Evolutionary conservation across 2,329 filamentous ascomycete genomes (phyloP).

Genomic region (Aphanocladium album): DNA sequence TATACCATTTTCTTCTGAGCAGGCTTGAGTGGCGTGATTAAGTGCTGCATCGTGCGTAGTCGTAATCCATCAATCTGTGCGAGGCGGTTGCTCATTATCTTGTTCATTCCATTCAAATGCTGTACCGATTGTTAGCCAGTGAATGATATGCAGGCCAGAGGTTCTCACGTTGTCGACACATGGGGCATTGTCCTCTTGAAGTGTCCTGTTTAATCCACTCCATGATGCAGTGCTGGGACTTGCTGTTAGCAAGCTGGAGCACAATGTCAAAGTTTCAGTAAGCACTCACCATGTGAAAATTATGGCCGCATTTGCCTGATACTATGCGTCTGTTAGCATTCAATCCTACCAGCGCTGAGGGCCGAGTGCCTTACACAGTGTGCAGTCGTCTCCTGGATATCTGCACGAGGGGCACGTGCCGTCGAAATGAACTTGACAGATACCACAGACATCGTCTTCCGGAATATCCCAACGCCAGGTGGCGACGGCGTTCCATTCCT

Average conservation of each 20-base stretch:
- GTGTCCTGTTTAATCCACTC: slow-evolving; percentile 96
- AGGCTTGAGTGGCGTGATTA: not conserved
- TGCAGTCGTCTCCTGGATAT: slow-evolving; percentile 94
- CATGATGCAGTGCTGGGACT: slow-evolving; percentile 77
- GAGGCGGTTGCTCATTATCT: slow-evolving; percentile 25
- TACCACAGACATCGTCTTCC: slow-evolving; percentile 95
- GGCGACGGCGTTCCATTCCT: slow-evolving; percentile 87
- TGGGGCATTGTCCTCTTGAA: slow-evolving; percentile 89
- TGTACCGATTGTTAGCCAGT: slow-evolving; percentile 14
- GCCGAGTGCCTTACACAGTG: slow-evolving; percentile 58
- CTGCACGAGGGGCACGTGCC: slow-evolving; percentile 97
- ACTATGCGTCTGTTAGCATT: slow-evolving; percentile 47
- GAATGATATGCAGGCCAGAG: not conserved
- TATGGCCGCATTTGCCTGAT: slow-evolving; percentile 93
- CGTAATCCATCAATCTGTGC: slow-evolving; percentile 22
- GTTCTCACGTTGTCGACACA: slow-evolving; percentile 84
- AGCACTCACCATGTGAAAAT: slow-evolving; percentile 82
- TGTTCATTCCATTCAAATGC: slow-evolving; percentile 40
- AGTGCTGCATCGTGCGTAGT: not conserved
- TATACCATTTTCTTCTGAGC: not conserved
- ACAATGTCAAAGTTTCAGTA: not conserved
- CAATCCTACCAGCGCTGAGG: not conserved
- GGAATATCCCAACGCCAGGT: slow-evolving; percentile 98
- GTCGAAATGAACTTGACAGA: slow-evolving; percentile 97
- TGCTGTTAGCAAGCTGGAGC: slow-evolving; percentile 14